phyloP scores from a whole-genome alignment of 192 early-diverging fungal species.

The Coemansia interrupta region DNA sequence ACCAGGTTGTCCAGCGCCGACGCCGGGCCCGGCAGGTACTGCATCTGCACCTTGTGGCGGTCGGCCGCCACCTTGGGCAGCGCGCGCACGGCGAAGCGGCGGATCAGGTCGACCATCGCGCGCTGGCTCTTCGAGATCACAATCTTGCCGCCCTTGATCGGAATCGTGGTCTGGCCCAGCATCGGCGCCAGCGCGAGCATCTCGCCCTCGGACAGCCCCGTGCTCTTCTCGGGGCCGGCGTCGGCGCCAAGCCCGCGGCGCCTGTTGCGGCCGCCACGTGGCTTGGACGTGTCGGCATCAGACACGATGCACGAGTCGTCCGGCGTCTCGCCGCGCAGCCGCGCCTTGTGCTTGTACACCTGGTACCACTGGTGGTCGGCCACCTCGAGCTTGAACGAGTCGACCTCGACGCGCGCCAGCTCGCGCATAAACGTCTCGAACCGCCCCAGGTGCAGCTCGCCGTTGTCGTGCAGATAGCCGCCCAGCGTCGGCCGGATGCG shows the following conservation, averaged over 20 bases:
- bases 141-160: constrained; percentile 33
- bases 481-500: constrained; percentile 63
- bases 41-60: constrained; percentile 41
- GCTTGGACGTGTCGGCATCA: not conserved
- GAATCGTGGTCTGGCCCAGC: constrained; percentile 36
- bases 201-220: constrained; percentile 10
- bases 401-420: constrained; percentile 46
- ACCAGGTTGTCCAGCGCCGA: constrained; percentile 39
- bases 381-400: constrained; percentile 49
- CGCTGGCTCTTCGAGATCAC: constrained; percentile 46
- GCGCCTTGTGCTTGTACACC: constrained; percentile 49
- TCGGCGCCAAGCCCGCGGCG: constrained; percentile 3
- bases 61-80: constrained; percentile 34
- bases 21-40: constrained; percentile 38
- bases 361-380: constrained; percentile 52
- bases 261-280: not conserved
- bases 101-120: constrained; percentile 35
- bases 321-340: constrained; percentile 33
- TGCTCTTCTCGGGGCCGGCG: constrained; percentile 3
- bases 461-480: constrained; percentile 88
- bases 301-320: constrained; percentile 21
- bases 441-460: constrained; percentile 59
- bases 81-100: constrained; percentile 38
- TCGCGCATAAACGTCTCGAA: constrained; percentile 64
- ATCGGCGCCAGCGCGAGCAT: constrained; percentile 23